Base-by-base conservation (phyloP, 2,329 filamentous ascomycete genomes). In the Clarireedia homoeocarpa region DNA sequence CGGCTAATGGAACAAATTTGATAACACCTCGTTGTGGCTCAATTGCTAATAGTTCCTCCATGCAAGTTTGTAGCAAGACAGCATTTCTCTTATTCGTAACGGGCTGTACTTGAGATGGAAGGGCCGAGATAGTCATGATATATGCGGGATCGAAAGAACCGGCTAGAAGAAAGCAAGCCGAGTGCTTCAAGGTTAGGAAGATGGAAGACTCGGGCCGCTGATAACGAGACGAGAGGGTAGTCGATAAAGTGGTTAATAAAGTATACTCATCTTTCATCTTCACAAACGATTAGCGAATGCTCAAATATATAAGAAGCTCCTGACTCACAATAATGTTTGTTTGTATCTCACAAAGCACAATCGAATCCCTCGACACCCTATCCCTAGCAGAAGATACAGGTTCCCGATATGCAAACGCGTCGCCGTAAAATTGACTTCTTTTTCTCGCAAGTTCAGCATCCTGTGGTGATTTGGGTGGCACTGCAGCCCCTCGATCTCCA, bases 51-150 rank as follows among this genome's bases (percentile, higher is more conserved):
- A 83, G 45, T 24, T 89, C 85, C 14, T 83, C 77, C 70, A 96
- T 79, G 68, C 88, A 85, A n/a, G 76, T 77, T 67, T 94, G 88
- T 3, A 95, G 80, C 17, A 95, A 72, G n/a, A 79, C 77, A 1
- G 89, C 83, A 69, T 92, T 94, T 60, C 89, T 83, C 69, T 88
- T 87, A 73, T 96, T 96, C 52, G 83, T 89, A 3, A 83, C 80
- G 0, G 88, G 82, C 59, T 85, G 84, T 56, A 94, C 74, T 61
- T 89, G 79, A 10, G 77, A 77, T 1, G 86, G 78, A 9, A 94
- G 75, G 0, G 89, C 84, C 38, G 80, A 85, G 58, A 96, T 80
- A 36, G 82, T 86, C 66, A 95, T 75, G 58, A 85, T 79, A 67
- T 96, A 96, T 20, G 89, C 88, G 3, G 89, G 86, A 51, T 91